Conservation (phyloP, 805 yeast species). For the Hermanozyma aechmeae region DNA sequence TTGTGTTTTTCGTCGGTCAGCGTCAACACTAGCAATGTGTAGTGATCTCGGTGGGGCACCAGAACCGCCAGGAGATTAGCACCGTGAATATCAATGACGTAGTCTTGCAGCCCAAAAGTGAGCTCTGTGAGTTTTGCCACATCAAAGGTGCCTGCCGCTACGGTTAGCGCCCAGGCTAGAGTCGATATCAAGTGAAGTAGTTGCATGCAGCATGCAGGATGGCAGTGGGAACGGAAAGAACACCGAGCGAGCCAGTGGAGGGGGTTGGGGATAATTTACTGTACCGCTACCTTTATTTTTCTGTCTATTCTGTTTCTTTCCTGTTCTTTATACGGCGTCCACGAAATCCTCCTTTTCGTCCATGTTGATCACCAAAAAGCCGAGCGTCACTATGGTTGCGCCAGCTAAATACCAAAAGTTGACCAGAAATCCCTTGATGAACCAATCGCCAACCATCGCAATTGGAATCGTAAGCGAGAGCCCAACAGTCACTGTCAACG, state of each 20-base stretch:
- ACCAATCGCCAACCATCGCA: constrained; percentile 79
- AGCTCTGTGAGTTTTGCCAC: background rate
- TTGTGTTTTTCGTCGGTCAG: constrained; percentile 32
- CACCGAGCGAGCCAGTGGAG: too few relatives aligned
- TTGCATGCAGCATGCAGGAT: too few relatives aligned
- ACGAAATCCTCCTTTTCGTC: constrained; percentile 60
- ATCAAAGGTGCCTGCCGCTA: background rate
- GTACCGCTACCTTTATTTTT: too few relatives aligned
- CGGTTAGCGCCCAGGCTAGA: too few relatives aligned
- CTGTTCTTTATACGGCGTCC: background rate
- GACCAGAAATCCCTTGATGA: constrained; percentile 56
- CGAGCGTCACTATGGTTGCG: constrained; percentile 68
- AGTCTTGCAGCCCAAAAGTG: constrained; percentile 1
- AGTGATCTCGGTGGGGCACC: constrained; percentile 32
- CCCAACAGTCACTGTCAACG: constrained; percentile 93
- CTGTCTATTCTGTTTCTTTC: too few relatives aligned
- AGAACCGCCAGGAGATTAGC: constrained; percentile 6
- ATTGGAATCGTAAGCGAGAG: constrained; percentile 81
- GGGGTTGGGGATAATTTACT: too few relatives aligned
- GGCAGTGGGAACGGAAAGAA: too few relatives aligned
- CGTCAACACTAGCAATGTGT: constrained; percentile 43
- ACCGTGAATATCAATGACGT: constrained; percentile 4
- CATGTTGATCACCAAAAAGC: constrained; percentile 76
- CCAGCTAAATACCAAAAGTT: constrained; percentile 64
- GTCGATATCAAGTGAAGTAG: too few relatives aligned